Evolutionary conservation across 2,329 filamentous ascomycete genomes (phyloP), one percentile per base, ranked within the genome.

Genomic region (Raffaelea albimanens): DNA sequence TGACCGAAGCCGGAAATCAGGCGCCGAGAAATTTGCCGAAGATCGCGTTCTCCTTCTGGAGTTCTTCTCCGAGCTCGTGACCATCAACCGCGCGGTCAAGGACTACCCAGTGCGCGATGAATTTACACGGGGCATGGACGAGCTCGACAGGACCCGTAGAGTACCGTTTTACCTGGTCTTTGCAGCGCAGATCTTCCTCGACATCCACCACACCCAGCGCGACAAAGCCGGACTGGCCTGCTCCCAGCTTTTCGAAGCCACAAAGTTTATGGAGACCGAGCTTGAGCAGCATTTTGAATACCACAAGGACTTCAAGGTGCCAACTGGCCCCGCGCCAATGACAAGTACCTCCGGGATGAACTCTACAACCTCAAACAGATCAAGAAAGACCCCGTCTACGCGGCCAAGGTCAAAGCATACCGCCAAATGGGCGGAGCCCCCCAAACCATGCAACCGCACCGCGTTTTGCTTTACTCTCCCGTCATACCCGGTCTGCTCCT

Each of bases 141-240:
- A 64, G 36, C 47, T 67, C 18, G 53, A 57, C 23, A 49, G 56
- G 8, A 67, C 62, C 0, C 39, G 50, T 2, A 43, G 60, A 7
- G 48, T 67, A 2, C 55, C 67, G 0, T 61, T 70, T 38, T 63
- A 59, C 48, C 56, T 66, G 8, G 56, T 64, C 2, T 71, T 71
- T 47, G 65, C 65, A 9, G 57, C 62, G 5, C 67, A 71, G 42
- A 49, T 68, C 16, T 66, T 64, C 48, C 61, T 72, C 4, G 68
- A 72, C 39, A 64, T 69, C 31, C 61, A 67, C 18, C 61, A 68
- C 49, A 48, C 51, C 3, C 52, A 69, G 3, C 49, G 62, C 16
- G 50, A 7, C n/a, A n/a, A n/a, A 51, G 21, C 19, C 45, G 2
- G 50, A 50, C 19, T 31, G 44, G 3, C 19, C 40, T n/a, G 40